Percentiles rank a stretch among this genome's conserved stretches.
Evolutionary conservation across 768 basidiomycete genomes (phyloP).

Genomic region (Amanita rubescens): DNA sequence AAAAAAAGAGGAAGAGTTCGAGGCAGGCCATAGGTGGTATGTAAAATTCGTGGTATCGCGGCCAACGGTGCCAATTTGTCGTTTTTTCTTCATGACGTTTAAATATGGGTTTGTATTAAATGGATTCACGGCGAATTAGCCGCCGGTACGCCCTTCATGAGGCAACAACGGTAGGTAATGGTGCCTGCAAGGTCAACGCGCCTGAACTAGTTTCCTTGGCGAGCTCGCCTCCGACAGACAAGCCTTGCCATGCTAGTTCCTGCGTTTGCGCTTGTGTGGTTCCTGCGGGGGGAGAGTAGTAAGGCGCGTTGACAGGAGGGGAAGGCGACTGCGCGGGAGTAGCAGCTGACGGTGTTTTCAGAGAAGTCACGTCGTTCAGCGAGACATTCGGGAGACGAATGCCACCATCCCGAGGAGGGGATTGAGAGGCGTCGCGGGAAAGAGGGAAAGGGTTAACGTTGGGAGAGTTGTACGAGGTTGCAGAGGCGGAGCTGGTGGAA

Average conservation of each 20-base stretch:
- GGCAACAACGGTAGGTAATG: constrained; percentile 14
- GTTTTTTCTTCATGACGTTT: constrained; percentile 4
- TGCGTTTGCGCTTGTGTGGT: neutral
- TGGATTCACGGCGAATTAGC: neutral
- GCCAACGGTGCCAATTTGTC: constrained; percentile 16
- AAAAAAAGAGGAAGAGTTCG: neutral
- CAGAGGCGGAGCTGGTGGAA: constrained; percentile 49
- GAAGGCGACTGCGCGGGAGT: constrained; percentile 13
- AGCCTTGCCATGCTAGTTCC: constrained; percentile 4
- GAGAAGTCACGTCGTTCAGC: constrained; percentile 59
- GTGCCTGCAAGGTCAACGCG: constrained; percentile 10
- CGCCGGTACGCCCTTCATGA: constrained; percentile 13
- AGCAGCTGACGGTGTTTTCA: constrained; percentile 15
- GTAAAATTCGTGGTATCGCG: constrained; percentile 15
- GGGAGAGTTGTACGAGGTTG: constrained; percentile 65
- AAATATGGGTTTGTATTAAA: constrained; percentile 7
- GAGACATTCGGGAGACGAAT: constrained; percentile 74
- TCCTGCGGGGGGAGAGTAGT: neutral
- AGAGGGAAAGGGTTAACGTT: constrained; percentile 52
- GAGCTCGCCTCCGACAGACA: neutral
- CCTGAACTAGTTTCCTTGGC: constrained; percentile 5
- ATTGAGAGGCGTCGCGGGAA: constrained; percentile 46
- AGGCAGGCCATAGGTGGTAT: neutral
- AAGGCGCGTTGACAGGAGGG: constrained; percentile 1
- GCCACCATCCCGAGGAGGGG: constrained; percentile 44